phyloP scores from a whole-genome alignment of 495 filamentous ascomycete species.

The Penicillium macrosclerotiorum region DNA sequence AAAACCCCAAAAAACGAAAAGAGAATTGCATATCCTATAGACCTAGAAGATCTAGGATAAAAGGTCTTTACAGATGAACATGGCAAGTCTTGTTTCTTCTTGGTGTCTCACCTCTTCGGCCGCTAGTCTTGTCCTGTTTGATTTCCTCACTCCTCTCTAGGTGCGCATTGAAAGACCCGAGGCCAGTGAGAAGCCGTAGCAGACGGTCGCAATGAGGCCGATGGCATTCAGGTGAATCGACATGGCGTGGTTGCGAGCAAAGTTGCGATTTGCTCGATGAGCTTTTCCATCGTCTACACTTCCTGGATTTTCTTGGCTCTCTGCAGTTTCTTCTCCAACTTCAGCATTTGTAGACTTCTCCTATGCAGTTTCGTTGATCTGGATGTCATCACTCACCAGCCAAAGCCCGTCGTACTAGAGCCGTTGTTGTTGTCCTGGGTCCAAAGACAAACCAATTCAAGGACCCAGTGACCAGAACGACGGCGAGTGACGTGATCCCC shows the following conservation, averaged over 20 bases:
- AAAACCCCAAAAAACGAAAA: too few species aligned
- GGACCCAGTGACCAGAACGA: conserved; percentile 37
- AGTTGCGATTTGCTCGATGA: conserved; percentile 38
- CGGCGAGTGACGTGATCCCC: conserved; percentile 36
- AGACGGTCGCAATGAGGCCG: conserved; percentile 61
- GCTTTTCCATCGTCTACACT: conserved; percentile 28
- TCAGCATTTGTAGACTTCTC: neutral
- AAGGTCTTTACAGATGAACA: too few species aligned
- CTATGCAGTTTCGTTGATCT: too few species aligned
- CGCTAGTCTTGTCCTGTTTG: too few species aligned
- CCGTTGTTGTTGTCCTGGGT: conserved; percentile 41
- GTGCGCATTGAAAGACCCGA: too few species aligned
- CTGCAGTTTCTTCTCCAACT: neutral
- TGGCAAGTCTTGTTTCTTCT: too few species aligned
- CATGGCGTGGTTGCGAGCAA: conserved; percentile 53
- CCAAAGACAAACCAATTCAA: conserved; percentile 50
- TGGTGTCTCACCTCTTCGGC: too few species aligned
- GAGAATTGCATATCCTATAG: too few species aligned
- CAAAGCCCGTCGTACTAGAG: conserved; percentile 43
- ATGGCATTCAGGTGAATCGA: conserved; percentile 66
- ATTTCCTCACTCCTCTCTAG: too few species aligned
- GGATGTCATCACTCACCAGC: conserved; percentile 31
- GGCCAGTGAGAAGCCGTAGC: too few species aligned
- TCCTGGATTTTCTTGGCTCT: conserved; percentile 14
- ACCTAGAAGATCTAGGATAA: too few species aligned